These are phyloP conservation scores for Plectosphaerella plurivora DNA, from an alignment of 2,329 filamentous ascomycete genomes.

Conservation along the genomic window DNA sequence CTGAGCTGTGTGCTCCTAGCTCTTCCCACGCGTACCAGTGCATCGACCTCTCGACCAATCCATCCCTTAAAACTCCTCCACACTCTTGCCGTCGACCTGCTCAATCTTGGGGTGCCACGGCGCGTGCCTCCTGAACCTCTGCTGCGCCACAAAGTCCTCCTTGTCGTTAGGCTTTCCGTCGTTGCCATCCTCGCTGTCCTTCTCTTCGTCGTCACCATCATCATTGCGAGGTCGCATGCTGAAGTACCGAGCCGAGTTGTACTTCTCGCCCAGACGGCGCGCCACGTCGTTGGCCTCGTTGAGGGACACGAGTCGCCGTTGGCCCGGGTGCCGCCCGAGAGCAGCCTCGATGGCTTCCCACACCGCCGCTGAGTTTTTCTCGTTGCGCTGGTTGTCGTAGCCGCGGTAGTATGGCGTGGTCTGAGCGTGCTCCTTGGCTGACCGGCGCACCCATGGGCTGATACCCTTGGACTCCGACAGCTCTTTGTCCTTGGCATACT, in stretches of 20 bases:
- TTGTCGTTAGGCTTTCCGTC: constrained; percentile 14
- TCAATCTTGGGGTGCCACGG: background rate
- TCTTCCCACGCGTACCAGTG: too few species aligned
- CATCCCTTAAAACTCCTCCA: background rate
- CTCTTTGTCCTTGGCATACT: constrained; percentile 1
- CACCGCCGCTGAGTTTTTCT: background rate
- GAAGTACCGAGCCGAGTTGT: constrained; percentile 31
- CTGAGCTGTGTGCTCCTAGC: too few species aligned
- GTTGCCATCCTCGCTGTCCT: constrained; percentile 14
- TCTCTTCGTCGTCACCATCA: constrained; percentile 15
- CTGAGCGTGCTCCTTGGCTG: background rate
- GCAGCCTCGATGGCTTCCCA: background rate
- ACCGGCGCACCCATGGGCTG: background rate
- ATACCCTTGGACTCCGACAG: background rate
- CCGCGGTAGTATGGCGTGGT: background rate
- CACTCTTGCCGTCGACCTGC: background rate
- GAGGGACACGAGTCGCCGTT: constrained; percentile 47
- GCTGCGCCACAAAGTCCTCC: constrained; percentile 24
- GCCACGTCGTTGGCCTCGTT: constrained; percentile 57
- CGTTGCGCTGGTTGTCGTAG: background rate
- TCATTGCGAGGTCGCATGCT: constrained; percentile 21
- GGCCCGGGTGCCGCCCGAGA: constrained; percentile 20
- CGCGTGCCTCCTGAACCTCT: background rate
- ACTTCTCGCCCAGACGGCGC: constrained; percentile 47
- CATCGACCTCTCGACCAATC: background rate